phyloP scores from a whole-genome alignment of 108 stramenopile species.

The Cyclotella kingstonii region DNA sequence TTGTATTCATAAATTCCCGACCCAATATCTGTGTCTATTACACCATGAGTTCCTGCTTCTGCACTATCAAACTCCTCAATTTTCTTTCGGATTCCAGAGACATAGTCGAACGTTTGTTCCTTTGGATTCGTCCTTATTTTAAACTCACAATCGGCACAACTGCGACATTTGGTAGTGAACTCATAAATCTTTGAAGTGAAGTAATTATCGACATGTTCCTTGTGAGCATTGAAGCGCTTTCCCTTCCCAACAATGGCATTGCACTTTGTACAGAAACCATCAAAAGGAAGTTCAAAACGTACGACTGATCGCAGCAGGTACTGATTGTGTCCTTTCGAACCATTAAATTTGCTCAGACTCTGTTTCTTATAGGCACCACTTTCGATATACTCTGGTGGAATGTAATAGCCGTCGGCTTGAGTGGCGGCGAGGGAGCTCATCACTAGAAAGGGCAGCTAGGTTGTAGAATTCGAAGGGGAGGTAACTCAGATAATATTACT shows the following conservation, averaged over 20 bases:
- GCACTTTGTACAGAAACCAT: constrained; percentile 86
- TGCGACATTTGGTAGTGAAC: constrained; percentile 90
- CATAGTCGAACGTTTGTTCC: constrained; percentile 73
- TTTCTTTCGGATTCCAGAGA: constrained; percentile 70
- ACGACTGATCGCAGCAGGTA: constrained; percentile 81
- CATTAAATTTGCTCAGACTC: constrained; percentile 59
- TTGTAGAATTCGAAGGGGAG: too few species aligned
- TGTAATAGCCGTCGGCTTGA: constrained; percentile 91
- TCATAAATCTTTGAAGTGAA: constrained; percentile 88
- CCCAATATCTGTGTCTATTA: constrained; percentile 46
- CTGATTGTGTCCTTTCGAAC: constrained; percentile 80
- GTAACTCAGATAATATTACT: too few species aligned
- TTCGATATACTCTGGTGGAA: constrained; percentile 75
- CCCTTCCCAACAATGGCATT: constrained; percentile 69
- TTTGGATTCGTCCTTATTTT: constrained; percentile 81
- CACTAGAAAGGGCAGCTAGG: too few species aligned
- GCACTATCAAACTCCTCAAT: constrained; percentile 55
- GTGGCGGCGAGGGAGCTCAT: constrained; percentile 89
- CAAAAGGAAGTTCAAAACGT: constrained; percentile 93
- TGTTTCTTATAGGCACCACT: constrained; percentile 72
- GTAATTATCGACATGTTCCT: constrained; percentile 77
- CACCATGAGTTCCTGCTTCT: constrained; percentile 43
- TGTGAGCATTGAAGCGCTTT: constrained; percentile 94
- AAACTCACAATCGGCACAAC: constrained; percentile 61
- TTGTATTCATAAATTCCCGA: constrained; percentile 35